These are phyloP conservation scores for Pelagophyceae sp. DNA, from an alignment of 352 stramenopile species.

Conservation along the genomic window DNA sequence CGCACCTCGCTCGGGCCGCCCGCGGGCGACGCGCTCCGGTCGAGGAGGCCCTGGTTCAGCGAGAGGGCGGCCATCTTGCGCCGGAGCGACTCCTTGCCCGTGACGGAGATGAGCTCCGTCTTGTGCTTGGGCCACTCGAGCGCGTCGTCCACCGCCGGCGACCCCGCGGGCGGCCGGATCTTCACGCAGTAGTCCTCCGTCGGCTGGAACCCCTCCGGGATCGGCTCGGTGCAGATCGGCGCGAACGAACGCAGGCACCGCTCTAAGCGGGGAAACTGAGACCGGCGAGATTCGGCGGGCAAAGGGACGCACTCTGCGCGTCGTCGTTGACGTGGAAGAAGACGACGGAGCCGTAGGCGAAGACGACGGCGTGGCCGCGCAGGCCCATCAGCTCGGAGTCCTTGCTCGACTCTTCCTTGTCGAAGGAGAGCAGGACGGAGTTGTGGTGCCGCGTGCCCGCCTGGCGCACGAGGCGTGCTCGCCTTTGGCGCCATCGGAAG, in stretches of 20 bases:
- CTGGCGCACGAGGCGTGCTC: not conserved
- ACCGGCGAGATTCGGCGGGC: too few relatives aligned
- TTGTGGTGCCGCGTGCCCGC: not conserved
- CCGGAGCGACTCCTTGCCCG: not conserved
- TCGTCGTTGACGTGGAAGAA: constrained; percentile 18
- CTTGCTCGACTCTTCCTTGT: not conserved
- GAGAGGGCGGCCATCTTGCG: not conserved
- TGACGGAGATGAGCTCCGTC: not conserved
- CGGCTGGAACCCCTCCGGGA: not conserved
- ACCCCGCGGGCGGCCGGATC: not conserved
- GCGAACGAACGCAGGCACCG: not conserved
- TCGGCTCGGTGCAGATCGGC: not conserved
- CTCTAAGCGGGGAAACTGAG: too few relatives aligned
- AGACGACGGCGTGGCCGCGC: constrained; percentile 15
- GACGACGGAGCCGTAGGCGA: constrained; percentile 19
- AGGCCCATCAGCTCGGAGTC: not conserved
- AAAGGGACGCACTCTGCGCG: too few relatives aligned
- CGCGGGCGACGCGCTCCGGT: constrained; percentile 47
- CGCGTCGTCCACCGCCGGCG: too few relatives aligned
- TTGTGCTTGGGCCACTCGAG: too few relatives aligned
- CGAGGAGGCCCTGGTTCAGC: too few relatives aligned
- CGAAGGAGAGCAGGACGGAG: not conserved
- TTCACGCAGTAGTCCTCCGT: not conserved
- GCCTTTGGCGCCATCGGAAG: not conserved
- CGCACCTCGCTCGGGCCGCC: too few relatives aligned